A percentile compares a stretch with the other conserved stretches of the same genome.
phyloP scores from a whole-genome alignment of 805 yeast species.

The Brettanomyces bruxellensis region DNA sequence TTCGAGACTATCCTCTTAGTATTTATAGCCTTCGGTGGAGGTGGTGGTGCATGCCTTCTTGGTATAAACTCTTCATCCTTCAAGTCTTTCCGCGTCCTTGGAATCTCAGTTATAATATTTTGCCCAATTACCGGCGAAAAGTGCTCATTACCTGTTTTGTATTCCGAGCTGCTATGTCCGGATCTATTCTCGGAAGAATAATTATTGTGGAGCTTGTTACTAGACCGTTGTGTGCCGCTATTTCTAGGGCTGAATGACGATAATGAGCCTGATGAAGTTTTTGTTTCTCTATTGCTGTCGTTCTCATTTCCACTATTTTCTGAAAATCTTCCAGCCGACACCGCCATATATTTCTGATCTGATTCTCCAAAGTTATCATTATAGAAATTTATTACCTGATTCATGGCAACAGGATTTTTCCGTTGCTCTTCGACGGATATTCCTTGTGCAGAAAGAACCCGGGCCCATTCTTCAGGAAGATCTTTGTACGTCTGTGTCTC shows the following conservation, averaged over 20 bases:
- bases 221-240: background rate
- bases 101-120: background rate
- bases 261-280: background rate
- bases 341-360: slow-evolving; percentile 23
- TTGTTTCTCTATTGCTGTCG: background rate
- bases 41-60: slow-evolving; percentile 28
- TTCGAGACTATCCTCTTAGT: background rate
- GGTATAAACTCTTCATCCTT: slow-evolving; percentile 24
- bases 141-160: background rate
- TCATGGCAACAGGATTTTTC: slow-evolving; percentile 86
- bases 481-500: slow-evolving; percentile 85
- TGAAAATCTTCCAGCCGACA: slow-evolving; percentile 11
- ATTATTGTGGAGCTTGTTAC: background rate
- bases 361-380: slow-evolving; percentile 14
- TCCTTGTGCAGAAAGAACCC: slow-evolving; percentile 72
- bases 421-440: slow-evolving; percentile 82
- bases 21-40: slow-evolving; percentile 7
- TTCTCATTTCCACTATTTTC: slow-evolving; percentile 12
- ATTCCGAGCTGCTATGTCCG: background rate
- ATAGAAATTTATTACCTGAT: slow-evolving; percentile 23
- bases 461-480: slow-evolving; percentile 88
- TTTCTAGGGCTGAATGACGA: background rate
- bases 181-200: background rate
- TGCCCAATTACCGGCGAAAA: background rate
- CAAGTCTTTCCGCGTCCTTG: background rate